phyloP scores from a whole-genome alignment of 169 alveolate species.

The Plasmodium yoelii region DNA sequence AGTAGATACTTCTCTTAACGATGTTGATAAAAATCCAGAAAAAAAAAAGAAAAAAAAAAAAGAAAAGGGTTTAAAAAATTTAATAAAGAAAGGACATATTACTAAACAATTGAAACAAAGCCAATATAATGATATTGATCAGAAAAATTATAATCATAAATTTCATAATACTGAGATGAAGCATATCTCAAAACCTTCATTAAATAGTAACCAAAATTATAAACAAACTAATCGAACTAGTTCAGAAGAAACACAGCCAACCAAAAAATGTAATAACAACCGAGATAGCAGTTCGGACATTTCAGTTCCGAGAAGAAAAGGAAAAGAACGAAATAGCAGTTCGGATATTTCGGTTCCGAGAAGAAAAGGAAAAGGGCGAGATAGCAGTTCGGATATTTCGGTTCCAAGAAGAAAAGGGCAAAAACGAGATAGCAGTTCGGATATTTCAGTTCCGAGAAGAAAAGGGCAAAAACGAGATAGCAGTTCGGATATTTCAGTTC shows the following conservation, averaged over 20 bases:
- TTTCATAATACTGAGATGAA: too few species aligned
- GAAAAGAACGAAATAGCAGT: background rate
- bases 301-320: background rate
- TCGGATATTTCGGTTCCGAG: background rate
- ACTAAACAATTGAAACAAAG: too few species aligned
- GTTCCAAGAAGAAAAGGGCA: background rate
- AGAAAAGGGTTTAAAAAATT: too few species aligned
- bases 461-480: background rate
- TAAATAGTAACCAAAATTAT: too few species aligned
- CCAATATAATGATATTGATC: too few species aligned
- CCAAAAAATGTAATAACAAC: background rate
- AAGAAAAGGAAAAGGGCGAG: background rate
- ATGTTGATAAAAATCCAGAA: background rate
- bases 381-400: background rate
- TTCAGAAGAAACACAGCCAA: background rate
- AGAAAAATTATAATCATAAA: too few species aligned
- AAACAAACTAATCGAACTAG: background rate
- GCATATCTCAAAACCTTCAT: too few species aligned
- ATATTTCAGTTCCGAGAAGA: background rate
- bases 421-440: background rate
- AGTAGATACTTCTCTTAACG: background rate
- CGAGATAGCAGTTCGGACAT: conserved; percentile 1
- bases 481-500: conserved; percentile 4
- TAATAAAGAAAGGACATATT: too few species aligned
- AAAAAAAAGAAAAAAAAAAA: background rate